Evolutionary conservation across 1,139 yeast species (phyloP), one percentile per base, ranked within the genome.

Genomic region (Hyphopichia fennica): DNA sequence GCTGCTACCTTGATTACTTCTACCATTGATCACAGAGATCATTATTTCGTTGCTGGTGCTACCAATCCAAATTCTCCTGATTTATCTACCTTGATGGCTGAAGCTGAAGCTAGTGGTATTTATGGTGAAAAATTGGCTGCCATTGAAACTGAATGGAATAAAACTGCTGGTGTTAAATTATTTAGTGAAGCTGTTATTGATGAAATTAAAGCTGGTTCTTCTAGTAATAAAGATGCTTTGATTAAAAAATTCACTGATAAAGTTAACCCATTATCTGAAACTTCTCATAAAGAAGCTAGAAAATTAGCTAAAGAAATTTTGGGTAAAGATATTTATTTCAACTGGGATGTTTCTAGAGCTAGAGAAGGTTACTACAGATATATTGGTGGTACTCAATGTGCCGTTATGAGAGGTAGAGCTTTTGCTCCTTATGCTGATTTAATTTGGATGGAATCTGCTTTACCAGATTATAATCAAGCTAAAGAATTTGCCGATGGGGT

Each of bases 361-460:
- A 81, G 97, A 67, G 99, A 93, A 74, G 99, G 99, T 57, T 88
- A 87, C 81, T 93, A 91, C 83, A 82, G 96, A 67, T 91, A 90
- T 83, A 76, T 75, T 60, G 98, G 98, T 63, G 98, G 98, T 60
- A 89, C 96, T 48, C 93, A 89, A 75, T 90, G 97, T 77, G 96
- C 98, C 43, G 87, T 91, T 47, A 91, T 89, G 86, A 85, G 99
- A 69, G 98, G 96, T 53, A 84, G 96, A 63, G 96, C 96, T 34
- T 93, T 78, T 65, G 91, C 96, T 45, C 97, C 97, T 52, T 91
- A 85, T 68, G 90, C 95, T 44, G 99, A 93, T 69, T 78, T 93
- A 75, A 85, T 91, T 57, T 93, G 99, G 99, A 91, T 93, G 98
- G 98, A 93, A 76, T 87, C 96, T 49, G 93, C 95, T 67, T 81